phyloP scores from a whole-genome alignment of 768 basidiomycete genomes.

The Cyclocybe aegerita region DNA sequence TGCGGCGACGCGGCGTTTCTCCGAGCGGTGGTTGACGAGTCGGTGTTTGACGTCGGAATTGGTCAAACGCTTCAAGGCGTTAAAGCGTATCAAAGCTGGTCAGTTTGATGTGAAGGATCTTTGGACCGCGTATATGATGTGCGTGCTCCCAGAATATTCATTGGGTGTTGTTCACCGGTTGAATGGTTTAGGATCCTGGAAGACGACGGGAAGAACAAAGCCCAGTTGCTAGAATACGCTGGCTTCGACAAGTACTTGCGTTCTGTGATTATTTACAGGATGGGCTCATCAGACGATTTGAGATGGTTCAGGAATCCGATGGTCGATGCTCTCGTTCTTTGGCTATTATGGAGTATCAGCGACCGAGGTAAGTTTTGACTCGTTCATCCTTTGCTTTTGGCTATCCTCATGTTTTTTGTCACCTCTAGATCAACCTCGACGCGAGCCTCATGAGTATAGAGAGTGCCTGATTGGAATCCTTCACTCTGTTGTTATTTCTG shows the following conservation, averaged over 20 bases:
- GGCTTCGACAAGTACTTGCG: constrained; percentile 26
- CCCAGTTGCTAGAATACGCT: constrained; percentile 44
- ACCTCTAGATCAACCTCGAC: constrained; percentile 28
- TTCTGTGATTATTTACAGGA: constrained; percentile 14
- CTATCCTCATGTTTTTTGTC: not conserved
- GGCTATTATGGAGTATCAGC: constrained; percentile 48
- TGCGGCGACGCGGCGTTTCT: constrained; percentile 39
- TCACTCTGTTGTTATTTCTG: constrained; percentile 39
- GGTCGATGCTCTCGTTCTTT: constrained; percentile 37
- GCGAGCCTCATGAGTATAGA: constrained; percentile 27
- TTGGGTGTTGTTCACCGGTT: not conserved
- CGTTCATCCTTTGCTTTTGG: not conserved
- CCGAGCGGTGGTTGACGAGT: constrained; percentile 33
- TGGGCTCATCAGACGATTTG: constrained; percentile 6
- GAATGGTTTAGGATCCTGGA: constrained; percentile 36
- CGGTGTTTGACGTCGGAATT: constrained; percentile 42
- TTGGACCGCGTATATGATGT: constrained; percentile 57
- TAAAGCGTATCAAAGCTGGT: constrained; percentile 39
- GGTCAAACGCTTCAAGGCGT: constrained; percentile 36
- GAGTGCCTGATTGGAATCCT: constrained; percentile 28
- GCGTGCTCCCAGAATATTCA: constrained; percentile 8
- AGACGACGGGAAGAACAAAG: constrained; percentile 46
- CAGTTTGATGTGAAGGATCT: constrained; percentile 36
- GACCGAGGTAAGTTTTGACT: constrained; percentile 30
- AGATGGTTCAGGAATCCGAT: constrained; percentile 30